A percentile compares a stretch with the other conserved stretches of the same genome.
These are phyloP conservation scores for Carpinus viminea DNA, from an alignment of 306 rosid genomes.

Conservation along the genomic window DNA sequence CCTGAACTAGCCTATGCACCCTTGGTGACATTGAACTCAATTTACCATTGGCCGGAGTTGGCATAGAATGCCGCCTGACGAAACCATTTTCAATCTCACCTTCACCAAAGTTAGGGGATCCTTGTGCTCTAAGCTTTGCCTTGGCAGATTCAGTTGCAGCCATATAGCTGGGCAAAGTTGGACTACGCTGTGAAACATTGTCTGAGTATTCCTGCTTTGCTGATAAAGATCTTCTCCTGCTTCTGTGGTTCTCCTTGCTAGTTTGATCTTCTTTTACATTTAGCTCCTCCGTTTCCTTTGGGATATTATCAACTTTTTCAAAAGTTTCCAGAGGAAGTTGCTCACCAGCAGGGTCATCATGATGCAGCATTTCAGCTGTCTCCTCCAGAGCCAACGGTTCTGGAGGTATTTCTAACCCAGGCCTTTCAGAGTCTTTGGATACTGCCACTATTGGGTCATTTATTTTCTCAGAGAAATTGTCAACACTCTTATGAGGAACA, in stretches of 20 bases:
- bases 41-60: conserved; percentile 39
- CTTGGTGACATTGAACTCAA: conserved; percentile 46
- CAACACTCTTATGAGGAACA: conserved; percentile 30
- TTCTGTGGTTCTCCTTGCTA: conserved; percentile 28
- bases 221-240: conserved; percentile 49
- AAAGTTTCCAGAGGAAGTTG: conserved; percentile 11
- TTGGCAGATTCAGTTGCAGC: conserved; percentile 65
- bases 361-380: not conserved
- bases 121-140: conserved; percentile 57
- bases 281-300: conserved; percentile 31
- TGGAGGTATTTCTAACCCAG: conserved; percentile 29
- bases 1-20: conserved; percentile 31
- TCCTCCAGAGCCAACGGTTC: conserved; percentile 14
- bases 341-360: conserved; percentile 6
- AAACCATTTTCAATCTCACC: conserved; percentile 38
- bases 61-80: conserved; percentile 55
- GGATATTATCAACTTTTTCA: conserved; percentile 28
- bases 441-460: conserved; percentile 18
- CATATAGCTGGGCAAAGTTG: conserved; percentile 63
- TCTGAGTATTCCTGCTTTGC: conserved; percentile 46
- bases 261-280: conserved; percentile 27
- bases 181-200: conserved; percentile 36
- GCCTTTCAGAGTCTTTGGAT: conserved; percentile 20
- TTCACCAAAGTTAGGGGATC: conserved; percentile 40
- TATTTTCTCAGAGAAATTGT: conserved; percentile 37